Evolutionary conservation across 148 eudicot species (phyloP).

Genomic region (Camellia granthamiana): DNA sequence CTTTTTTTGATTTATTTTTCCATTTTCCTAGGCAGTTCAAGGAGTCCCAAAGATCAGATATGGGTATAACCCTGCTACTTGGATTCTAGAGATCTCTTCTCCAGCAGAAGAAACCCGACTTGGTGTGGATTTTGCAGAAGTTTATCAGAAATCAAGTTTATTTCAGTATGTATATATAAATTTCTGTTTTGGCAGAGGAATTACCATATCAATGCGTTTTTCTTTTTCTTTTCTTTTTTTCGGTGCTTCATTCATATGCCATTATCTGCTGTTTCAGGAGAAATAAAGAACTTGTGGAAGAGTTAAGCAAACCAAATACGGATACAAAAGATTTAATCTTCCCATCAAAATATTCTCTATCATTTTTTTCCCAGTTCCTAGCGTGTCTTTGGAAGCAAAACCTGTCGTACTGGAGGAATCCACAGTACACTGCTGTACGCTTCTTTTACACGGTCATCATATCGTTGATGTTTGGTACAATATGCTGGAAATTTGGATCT

Average conservation of each 20-base stretch:
- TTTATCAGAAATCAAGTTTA: conserved; percentile 47
- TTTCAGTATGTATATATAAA: conserved; percentile 35
- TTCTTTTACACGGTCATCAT: conserved; percentile 77
- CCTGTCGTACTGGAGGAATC: conserved; percentile 75
- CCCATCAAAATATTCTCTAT: conserved; percentile 57
- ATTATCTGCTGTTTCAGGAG: conserved; percentile 36
- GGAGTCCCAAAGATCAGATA: conserved; percentile 54
- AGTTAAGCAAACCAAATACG: conserved; percentile 53
- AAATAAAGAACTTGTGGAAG: conserved; percentile 54
- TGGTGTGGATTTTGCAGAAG: conserved; percentile 57
- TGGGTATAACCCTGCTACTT: conserved; percentile 76
- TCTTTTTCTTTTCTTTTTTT: no score
- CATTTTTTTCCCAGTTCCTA: conserved; percentile 54
- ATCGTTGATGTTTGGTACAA: conserved; percentile 76
- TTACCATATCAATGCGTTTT: background rate
- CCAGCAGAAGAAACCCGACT: conserved; percentile 65
- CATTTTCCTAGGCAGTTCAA: conserved; percentile 40
- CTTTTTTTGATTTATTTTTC: conserved; percentile 5
- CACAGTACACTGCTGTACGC: conserved; percentile 79
- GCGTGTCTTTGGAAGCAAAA: conserved; percentile 77
- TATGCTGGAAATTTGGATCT: conserved; percentile 77
- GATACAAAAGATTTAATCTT: conserved; percentile 47
- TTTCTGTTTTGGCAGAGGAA: background rate
- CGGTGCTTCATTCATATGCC: background rate
- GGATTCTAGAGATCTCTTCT: conserved; percentile 72